Base-by-base conservation (phyloP, 768 basidiomycete species). In the Rhizopogon vesiculosus region DNA sequence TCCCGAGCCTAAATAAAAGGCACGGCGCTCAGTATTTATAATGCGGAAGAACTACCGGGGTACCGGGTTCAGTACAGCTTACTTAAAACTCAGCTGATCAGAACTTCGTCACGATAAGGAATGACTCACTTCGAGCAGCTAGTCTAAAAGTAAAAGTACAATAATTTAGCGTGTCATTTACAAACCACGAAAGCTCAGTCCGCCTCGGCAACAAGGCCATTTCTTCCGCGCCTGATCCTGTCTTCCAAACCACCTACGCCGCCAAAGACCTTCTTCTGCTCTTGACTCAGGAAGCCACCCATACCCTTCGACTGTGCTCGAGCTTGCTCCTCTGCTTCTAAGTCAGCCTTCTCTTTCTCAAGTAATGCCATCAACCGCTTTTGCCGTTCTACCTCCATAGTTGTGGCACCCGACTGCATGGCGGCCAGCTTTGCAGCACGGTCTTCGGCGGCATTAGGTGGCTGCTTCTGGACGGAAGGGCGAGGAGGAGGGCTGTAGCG, bases 381-480 rank as follows among this genome's bases (percentile, higher is more conserved):
- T 57, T 87, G 82, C 25, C 95, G 84, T 44, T 93, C 85, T 0
- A 70, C 68, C 45, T 82, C 80, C 74, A 93, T 78, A 7, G 70
- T 69, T n/a, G 75, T 69, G 1, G 96, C 96, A 56, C 87, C 83
- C 2, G 79, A 72, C 22, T 86, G 72, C 96, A 98, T 98, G 5
- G 93, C 89, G 0, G 92, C 95, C 29, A 98, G 76, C n/a, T 91
- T 86, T 28, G 90, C 89, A 3, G 86, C 85, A 35, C 94, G 87
- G 29, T 86, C 87, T 1, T 79, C 76, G 7, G 71, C 66, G 51
- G 62, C 56, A 49, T 67, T 62, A 35, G 65, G 51, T 31, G 56
- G 29, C 25, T 62, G 61, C 18, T 51, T 44, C 59, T 66, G 53
- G 9, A 29, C 25, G 1, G 51, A 56, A n/a, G 55, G 55, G n/a